Conservation (phyloP, 345 rosid genomes). For the Populus deltoides region DNA sequence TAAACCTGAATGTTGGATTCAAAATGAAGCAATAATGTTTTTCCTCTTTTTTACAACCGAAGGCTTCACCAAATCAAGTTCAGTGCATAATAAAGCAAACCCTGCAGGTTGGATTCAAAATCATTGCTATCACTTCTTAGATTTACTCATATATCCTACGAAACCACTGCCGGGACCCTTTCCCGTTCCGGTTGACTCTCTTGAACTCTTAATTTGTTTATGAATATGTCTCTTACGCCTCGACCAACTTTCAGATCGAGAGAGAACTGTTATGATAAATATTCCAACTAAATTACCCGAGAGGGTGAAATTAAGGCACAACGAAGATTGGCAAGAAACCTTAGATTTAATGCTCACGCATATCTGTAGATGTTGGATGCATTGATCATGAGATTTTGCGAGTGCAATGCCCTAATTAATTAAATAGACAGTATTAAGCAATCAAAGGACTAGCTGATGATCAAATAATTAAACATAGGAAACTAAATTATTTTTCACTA, state of each 20-base stretch:
- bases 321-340: background rate
- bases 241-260: background rate
- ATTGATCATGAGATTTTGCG: background rate
- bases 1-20: too few relatives aligned
- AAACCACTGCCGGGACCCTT: background rate
- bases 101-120: background rate
- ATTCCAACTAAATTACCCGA: background rate
- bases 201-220: too few relatives aligned
- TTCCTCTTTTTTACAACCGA: too few relatives aligned
- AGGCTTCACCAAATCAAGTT: background rate
- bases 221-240: background rate
- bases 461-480: too few relatives aligned
- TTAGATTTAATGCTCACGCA: background rate
- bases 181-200: background rate
- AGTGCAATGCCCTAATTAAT: background rate
- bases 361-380: background rate
- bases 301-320: background rate
- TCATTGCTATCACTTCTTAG: background rate
- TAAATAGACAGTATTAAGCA: too few relatives aligned
- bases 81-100: too few relatives aligned
- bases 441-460: too few relatives aligned
- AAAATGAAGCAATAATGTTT: too few relatives aligned
- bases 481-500: too few relatives aligned
- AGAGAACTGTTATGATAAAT: background rate
- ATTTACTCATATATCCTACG: background rate